A percentile compares a stretch with the other conserved stretches of the same genome.
These are phyloP conservation scores for Alternaria conjuncta DNA, from an alignment of 2,329 filamentous ascomycete species.

Conservation along the genomic window DNA sequence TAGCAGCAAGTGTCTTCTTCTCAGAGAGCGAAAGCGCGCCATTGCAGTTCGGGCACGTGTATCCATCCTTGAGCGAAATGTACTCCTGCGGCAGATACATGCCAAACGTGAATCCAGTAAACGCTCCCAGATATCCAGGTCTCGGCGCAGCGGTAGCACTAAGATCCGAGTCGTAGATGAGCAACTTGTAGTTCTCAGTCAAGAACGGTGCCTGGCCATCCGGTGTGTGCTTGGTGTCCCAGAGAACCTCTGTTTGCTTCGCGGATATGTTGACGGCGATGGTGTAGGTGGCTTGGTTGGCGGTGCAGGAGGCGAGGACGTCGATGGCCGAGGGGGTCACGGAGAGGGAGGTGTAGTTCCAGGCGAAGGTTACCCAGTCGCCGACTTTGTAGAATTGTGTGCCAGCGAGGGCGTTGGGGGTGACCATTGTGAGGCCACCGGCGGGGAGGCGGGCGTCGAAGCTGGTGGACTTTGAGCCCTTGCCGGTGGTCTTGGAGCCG, in stretches of 20 bases:
- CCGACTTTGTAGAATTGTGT: conserved; percentile 70
- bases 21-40: conserved; percentile 60
- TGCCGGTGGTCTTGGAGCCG: conserved; percentile 26
- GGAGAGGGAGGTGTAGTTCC: conserved; percentile 72
- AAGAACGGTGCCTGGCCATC: conserved; percentile 55
- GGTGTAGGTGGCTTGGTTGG: conserved; percentile 67
- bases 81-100: conserved; percentile 66
- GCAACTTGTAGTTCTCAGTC: conserved; percentile 67
- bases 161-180: conserved; percentile 65
- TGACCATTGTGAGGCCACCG: conserved; percentile 68
- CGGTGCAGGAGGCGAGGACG: conserved; percentile 66
- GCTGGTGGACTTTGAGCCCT: conserved; percentile 35
- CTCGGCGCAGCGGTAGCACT: conserved; percentile 58
- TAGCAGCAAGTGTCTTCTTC: conserved; percentile 61
- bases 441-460: conserved; percentile 62
- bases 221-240: conserved; percentile 61
- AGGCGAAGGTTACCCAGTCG: conserved; percentile 67
- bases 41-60: conserved; percentile 63
- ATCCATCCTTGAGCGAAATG: conserved; percentile 55
- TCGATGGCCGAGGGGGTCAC: conserved; percentile 66
- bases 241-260: conserved; percentile 59
- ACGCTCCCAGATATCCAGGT: conserved; percentile 63
- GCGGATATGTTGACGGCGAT: conserved; percentile 65
- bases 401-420: conserved; percentile 58
- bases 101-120: conserved; percentile 63